phyloP scores from a whole-genome alignment of 108 stramenopile species.

The Cylindrotheca closterium region DNA sequence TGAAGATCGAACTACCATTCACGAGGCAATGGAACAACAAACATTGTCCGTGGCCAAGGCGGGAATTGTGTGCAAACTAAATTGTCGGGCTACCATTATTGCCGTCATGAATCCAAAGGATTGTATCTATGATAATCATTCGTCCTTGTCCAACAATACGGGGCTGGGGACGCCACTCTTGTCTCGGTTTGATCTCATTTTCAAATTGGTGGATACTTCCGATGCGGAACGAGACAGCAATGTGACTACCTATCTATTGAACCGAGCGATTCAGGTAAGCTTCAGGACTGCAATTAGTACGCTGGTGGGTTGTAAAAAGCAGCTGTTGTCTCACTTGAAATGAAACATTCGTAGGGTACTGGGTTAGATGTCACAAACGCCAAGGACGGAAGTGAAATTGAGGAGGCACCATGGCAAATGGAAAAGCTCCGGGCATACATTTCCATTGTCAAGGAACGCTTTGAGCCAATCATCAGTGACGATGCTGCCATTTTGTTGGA shows the following conservation, averaged over 20 bases:
- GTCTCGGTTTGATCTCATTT: conserved; percentile 95
- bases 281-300: background rate
- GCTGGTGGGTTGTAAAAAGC: background rate
- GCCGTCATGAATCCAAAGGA: conserved; percentile 93
- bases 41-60: conserved; percentile 96
- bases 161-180: conserved; percentile 93
- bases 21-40: conserved; percentile 99
- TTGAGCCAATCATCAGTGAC: conserved; percentile 72
- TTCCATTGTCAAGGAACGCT: conserved; percentile 74
- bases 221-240: conserved; percentile 72
- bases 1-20: conserved; percentile 89
- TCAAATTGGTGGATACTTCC: conserved; percentile 86
- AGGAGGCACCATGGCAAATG: conserved; percentile 68
- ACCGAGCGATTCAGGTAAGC: conserved; percentile 72
- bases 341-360: conserved; percentile 19
- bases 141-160: conserved; percentile 84
- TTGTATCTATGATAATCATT: conserved; percentile 74
- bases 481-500: conserved; percentile 76
- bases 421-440: conserved; percentile 92
- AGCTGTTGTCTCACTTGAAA: background rate
- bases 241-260: conserved; percentile 86
- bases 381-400: conserved; percentile 15
- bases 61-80: conserved; percentile 95
- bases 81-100: conserved; percentile 89
- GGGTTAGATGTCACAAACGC: conserved; percentile 30